A percentile compares a stretch with the other conserved stretches of the same genome.
phyloP scores from a whole-genome alignment of 2,329 filamentous ascomycete species.

The Westerdykella aurantiaca region DNA sequence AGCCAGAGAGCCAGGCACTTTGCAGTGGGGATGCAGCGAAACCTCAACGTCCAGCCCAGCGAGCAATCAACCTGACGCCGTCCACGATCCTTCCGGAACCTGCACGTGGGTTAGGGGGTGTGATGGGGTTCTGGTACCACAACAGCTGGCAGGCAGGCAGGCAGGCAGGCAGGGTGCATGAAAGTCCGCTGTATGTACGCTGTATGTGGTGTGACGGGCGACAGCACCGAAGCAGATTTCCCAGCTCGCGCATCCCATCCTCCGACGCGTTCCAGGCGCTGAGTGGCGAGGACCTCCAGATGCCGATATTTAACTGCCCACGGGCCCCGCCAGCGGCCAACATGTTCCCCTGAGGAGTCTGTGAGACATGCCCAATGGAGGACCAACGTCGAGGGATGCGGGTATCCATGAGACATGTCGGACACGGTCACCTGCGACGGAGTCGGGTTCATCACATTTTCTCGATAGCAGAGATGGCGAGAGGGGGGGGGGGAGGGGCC shows the following conservation, averaged over 20 bases:
- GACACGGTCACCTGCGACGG: too few species aligned
- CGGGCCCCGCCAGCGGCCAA: slow-evolving; percentile 7
- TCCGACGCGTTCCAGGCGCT: slow-evolving; percentile 1
- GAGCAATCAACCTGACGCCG: slow-evolving; percentile 12
- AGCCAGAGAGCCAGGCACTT: slow-evolving; percentile 12
- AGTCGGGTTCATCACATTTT: too few species aligned
- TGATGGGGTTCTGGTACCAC: neutral
- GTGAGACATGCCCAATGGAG: slow-evolving; percentile 25
- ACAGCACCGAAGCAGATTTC: slow-evolving; percentile 8
- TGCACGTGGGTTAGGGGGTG: slow-evolving; percentile 8
- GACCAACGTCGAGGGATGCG: neutral
- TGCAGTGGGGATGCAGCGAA: neutral
- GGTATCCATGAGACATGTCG: too few species aligned
- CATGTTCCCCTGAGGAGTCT: slow-evolving; percentile 6
- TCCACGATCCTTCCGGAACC: slow-evolving; percentile 5
- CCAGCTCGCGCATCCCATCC: neutral
- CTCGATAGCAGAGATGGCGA: too few species aligned
- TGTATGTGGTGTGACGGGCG: slow-evolving; percentile 1
- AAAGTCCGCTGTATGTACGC: slow-evolving; percentile 4
- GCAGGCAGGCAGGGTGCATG: neutral
- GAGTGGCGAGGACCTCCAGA: slow-evolving; percentile 8
- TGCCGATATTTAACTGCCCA: slow-evolving; percentile 13
- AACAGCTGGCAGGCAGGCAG: neutral
- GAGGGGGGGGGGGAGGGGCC: too few species aligned
- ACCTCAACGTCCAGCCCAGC: slow-evolving; percentile 3